phyloP scores from a whole-genome alignment of 129 eudicot genomes.

The Flaveria sonorensis region DNA sequence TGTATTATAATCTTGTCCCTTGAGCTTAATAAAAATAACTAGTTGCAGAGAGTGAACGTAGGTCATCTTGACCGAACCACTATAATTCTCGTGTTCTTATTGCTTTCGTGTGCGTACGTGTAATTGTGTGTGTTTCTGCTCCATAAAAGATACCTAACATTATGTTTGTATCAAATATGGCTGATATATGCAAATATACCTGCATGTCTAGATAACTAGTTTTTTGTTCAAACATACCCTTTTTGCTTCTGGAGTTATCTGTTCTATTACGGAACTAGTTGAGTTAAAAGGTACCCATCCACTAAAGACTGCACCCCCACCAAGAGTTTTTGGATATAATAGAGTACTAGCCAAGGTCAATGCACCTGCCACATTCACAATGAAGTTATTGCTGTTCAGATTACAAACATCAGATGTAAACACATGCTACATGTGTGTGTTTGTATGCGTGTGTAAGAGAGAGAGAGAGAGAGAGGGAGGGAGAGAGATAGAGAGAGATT shows the following conservation, averaged over 20 bases:
- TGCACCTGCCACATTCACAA: conserved; percentile 64
- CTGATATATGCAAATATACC: not conserved
- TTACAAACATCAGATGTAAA: not conserved
- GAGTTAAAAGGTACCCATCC: conserved; percentile 98
- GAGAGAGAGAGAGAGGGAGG: conserved; percentile 16
- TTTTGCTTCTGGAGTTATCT: conserved; percentile 76
- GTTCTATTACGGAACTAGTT: conserved; percentile 49
- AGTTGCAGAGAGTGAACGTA: no score
- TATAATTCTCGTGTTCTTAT: no score
- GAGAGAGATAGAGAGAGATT: not conserved
- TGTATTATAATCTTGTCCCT: no score
- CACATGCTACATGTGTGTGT: not conserved
- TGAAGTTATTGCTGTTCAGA: not conserved
- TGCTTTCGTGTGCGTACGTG: no score
- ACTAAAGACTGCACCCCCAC: conserved; percentile 93
- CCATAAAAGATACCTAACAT: no score
- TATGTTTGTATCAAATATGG: not conserved
- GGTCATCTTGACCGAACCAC: no score
- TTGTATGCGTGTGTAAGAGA: not conserved
- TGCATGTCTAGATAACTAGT: conserved; percentile 2
- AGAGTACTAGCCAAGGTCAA: conserved; percentile 90
- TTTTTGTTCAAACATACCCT: conserved; percentile 43
- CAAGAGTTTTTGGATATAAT: conserved; percentile 85
- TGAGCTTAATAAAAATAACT: no score
- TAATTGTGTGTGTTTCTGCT: no score